Evolutionary conservation across 2,329 filamentous ascomycete genomes (phyloP).

Genomic region (Fragosphaeria purpurea): DNA sequence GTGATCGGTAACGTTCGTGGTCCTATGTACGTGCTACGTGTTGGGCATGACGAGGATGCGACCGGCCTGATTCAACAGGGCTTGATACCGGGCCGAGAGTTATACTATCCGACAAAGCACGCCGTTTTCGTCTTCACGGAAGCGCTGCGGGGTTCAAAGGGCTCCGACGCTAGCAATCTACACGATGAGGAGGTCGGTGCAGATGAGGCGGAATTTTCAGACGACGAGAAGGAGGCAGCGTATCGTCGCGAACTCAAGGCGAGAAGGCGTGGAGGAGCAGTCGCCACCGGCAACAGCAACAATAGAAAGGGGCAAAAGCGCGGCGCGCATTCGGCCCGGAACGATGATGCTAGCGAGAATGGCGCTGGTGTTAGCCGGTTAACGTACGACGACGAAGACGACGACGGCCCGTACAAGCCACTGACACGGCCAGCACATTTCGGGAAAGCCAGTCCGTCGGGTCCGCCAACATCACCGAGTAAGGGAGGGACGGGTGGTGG

Average conservation of each 20-base stretch:
- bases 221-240: constrained; percentile 88
- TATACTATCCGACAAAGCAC: constrained; percentile 73
- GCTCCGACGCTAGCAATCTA: constrained; percentile 88
- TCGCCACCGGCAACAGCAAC: constrained; percentile 14
- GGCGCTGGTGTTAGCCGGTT: constrained; percentile 52
- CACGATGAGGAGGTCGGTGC: constrained; percentile 84
- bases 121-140: constrained; percentile 82
- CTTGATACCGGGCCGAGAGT: constrained; percentile 55
- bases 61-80: constrained; percentile 47
- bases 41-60: constrained; percentile 49
- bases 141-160: constrained; percentile 67
- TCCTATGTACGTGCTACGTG: constrained; percentile 76
- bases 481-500: constrained; percentile 6
- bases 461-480: constrained; percentile 30
- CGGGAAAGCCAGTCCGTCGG: constrained; percentile 34
- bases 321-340: constrained; percentile 25
- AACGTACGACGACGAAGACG: constrained; percentile 52
- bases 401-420: constrained; percentile 62
- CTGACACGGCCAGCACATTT: constrained; percentile 58
- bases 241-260: constrained; percentile 62
- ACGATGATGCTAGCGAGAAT: constrained; percentile 25
- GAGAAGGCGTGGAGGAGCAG: constrained; percentile 40
- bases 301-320: constrained; percentile 17
- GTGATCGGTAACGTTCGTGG: constrained; percentile 77
- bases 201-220: constrained; percentile 89